phyloP scores from a whole-genome alignment of 139 green algal genomes.

The Coccomyxa sp. region DNA sequence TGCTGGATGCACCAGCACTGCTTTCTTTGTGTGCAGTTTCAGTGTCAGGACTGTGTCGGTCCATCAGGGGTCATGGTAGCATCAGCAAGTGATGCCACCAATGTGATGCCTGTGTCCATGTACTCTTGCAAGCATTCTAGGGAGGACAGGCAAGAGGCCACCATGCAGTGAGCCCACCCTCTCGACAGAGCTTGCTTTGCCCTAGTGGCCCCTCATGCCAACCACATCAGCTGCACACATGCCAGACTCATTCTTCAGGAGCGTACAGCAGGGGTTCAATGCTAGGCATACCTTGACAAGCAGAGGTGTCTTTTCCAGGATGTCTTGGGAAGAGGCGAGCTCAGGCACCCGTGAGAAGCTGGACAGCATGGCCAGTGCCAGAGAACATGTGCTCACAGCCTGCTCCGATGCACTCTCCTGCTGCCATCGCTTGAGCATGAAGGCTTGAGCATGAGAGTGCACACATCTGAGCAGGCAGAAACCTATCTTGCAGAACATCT shows the following conservation, averaged over 20 bases:
- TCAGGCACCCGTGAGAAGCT: slow-evolving; percentile 37
- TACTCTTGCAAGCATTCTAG: slow-evolving; percentile 23
- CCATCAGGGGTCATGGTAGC: neutral
- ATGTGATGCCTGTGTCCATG: slow-evolving; percentile 11
- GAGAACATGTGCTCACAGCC: slow-evolving; percentile 11
- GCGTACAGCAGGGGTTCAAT: neutral
- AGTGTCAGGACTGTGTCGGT: neutral
- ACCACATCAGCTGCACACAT: too few species aligned
- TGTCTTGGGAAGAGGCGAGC: slow-evolving; percentile 26
- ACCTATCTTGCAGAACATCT: too few species aligned
- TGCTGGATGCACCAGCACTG: too few species aligned
- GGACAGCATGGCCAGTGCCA: slow-evolving; percentile 50
- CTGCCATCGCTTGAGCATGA: neutral
- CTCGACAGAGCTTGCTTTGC: slow-evolving; percentile 1
- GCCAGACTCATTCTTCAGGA: too few species aligned
- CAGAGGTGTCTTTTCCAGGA: slow-evolving; percentile 37
- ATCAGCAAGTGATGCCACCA: too few species aligned
- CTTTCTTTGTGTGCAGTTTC: neutral
- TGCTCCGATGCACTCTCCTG: slow-evolving; percentile 11
- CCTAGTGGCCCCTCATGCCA: too few species aligned
- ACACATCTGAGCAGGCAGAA: too few species aligned
- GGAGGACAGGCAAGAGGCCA: slow-evolving; percentile 3
- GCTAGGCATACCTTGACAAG: slow-evolving; percentile 26
- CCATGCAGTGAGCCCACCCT: neutral
- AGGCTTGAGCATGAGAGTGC: neutral